These are phyloP conservation scores for Trematosphaeria pertusa DNA, from an alignment of 2,329 filamentous ascomycete genomes.

Conservation along the genomic window DNA sequence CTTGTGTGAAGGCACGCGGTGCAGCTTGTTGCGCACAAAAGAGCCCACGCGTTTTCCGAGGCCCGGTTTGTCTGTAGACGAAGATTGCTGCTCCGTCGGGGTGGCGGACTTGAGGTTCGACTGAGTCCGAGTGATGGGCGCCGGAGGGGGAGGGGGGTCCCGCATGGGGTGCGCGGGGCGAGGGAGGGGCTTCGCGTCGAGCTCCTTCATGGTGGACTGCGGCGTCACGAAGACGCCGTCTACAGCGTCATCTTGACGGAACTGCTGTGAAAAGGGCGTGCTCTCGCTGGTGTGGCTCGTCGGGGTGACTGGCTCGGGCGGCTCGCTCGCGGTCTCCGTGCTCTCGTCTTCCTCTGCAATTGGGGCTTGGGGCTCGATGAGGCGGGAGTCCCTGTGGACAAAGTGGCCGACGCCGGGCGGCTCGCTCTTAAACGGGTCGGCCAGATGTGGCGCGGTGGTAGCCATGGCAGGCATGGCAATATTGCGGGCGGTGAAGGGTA, in stretches of 20 bases:
- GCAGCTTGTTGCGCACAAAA: constrained; percentile 41
- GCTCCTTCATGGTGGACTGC: constrained; percentile 2
- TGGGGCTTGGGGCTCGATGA: constrained; percentile 33
- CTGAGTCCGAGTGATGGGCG: constrained; percentile 7
- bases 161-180: constrained; percentile 12
- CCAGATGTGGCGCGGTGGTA: constrained; percentile 21
- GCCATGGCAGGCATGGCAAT: constrained; percentile 34
- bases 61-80: constrained; percentile 35
- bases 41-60: constrained; percentile 41
- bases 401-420: constrained; percentile 26
- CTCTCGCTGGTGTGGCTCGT: constrained; percentile 44
- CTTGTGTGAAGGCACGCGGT: constrained; percentile 30
- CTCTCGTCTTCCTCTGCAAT: constrained; percentile 50
- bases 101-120: constrained; percentile 15
- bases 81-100: constrained; percentile 15
- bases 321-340: constrained; percentile 47
- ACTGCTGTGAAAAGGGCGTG: constrained; percentile 34
- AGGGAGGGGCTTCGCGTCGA: background rate
- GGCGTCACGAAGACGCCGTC: constrained; percentile 23
- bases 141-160: constrained; percentile 11
- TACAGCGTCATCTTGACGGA: constrained; percentile 34
- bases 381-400: constrained; percentile 35
- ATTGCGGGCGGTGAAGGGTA: constrained; percentile 6
- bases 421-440: constrained; percentile 28
- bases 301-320: constrained; percentile 49